Evolutionary conservation across 2,329 filamentous ascomycete genomes (phyloP), one percentile per base, ranked within the genome.

Genomic region (Tolypocladium pustulatum): DNA sequence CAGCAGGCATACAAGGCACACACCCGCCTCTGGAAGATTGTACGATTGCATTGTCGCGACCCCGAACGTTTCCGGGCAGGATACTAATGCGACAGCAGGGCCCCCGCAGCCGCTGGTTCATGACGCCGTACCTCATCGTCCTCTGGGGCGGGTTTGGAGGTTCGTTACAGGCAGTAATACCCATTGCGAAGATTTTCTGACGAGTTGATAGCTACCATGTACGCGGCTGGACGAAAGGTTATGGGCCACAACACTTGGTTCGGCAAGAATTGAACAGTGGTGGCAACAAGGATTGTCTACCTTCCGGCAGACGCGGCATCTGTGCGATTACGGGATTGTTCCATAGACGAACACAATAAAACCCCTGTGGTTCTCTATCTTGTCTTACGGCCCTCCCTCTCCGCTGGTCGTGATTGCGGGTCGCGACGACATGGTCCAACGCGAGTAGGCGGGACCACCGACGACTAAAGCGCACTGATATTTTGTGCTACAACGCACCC

Each of bases 241-340:
- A 71, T 86, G 63, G 89, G 89, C 69, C 84, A 92, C 81, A 92
- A 91, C 83, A 90, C 86, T 62, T 91, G 86, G 85, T 89, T 84
- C 68, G 76, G 80, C 70, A 80, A 82, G 73, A 69, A 76, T 64
- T 84, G 80, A 68, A 58, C 51, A 27, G 17, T 22, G 49, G 30
- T 36, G 8, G 49, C 27, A 52, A 34, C 9, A n/a, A 10, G 30
- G 25, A n/a, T 9, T n/a, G 30, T 36, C 30, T 34, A 15, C 10
- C 49, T 20, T 22, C 20, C n/a, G 32, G 46, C 27, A 32, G 30
- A 36, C 30, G 30, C 30, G 30, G 30, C 10, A 34, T 15, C n/a
- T 53, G 30, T 53, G 49, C 30, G 49, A 53, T 53, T 22, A 36
- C 30, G 30, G 49, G 27, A 52, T 27, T n/a, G 30, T n/a, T 53